A percentile compares a stretch with the other conserved stretches of the same genome.
These are phyloP conservation scores for Trichoderma sp. DNA, from an alignment of 2,329 filamentous ascomycete species.

Conservation along the genomic window DNA sequence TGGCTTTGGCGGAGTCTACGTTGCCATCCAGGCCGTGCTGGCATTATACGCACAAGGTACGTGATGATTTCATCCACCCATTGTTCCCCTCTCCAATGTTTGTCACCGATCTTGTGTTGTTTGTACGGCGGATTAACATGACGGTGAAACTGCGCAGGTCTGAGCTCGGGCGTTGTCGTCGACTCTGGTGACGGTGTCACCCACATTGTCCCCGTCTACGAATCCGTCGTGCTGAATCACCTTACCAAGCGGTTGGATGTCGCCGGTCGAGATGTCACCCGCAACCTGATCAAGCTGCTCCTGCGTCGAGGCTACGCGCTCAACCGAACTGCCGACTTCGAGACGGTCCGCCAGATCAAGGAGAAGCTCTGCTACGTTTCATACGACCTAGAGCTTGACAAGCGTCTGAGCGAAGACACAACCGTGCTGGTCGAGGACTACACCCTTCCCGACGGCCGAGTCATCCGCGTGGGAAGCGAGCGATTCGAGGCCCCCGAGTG, in stretches of 20 bases:
- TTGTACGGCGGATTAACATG: neutral
- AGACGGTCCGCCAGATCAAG: constrained; percentile 98
- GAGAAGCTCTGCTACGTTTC: constrained; percentile 99
- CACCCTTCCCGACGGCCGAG: constrained; percentile 91
- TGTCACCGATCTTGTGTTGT: neutral
- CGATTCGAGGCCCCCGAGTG: constrained; percentile 98
- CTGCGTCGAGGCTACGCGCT: constrained; percentile 92
- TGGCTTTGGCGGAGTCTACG: constrained; percentile 93
- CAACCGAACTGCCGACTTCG: constrained; percentile 97
- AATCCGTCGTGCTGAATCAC: constrained; percentile 96
- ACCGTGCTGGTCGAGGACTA: constrained; percentile 97
- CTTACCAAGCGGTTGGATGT: constrained; percentile 92
- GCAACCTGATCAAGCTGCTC: constrained; percentile 93
- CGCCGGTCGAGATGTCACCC: constrained; percentile 94
- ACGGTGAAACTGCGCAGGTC: constrained; percentile 49
- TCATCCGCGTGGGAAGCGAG: constrained; percentile 94
- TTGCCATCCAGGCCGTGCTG: constrained; percentile 94
- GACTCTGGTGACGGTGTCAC: constrained; percentile 98
- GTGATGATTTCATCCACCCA: constrained; percentile 24
- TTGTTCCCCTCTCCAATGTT: neutral
- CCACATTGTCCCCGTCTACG: constrained; percentile 97
- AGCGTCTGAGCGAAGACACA: constrained; percentile 93
- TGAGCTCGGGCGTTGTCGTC: constrained; percentile 93
- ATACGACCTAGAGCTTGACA: constrained; percentile 95
- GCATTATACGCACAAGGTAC: constrained; percentile 93